A percentile compares a stretch with the other conserved stretches of the same genome.
Conservation (phyloP, 2,329 filamentous ascomycete genomes). For the Lithohypha guttulata region DNA sequence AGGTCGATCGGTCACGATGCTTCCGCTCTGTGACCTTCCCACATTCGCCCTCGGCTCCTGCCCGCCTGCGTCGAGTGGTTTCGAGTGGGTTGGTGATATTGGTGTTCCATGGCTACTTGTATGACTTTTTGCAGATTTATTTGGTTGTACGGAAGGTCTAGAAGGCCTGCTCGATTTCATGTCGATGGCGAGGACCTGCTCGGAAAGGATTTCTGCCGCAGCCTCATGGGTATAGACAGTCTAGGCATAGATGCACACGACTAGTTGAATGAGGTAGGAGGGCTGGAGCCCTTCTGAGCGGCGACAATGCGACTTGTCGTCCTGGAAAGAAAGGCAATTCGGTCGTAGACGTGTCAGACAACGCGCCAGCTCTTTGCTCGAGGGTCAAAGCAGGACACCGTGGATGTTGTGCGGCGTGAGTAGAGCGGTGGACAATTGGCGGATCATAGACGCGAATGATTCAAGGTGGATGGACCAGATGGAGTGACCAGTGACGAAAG, state of each 20-base stretch:
- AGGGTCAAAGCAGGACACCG: too few species aligned
- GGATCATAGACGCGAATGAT: too few species aligned
- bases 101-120: constrained; percentile 10
- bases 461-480: too few species aligned
- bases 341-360: too few species aligned
- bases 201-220: constrained; percentile 15
- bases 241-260: constrained; percentile 8
- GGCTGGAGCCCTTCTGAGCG: too few species aligned
- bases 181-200: constrained; percentile 14
- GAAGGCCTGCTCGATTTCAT: constrained; percentile 18
- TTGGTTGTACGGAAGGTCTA: constrained; percentile 12
- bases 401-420: too few species aligned
- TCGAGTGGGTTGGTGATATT: constrained; percentile 8
- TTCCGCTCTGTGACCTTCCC: constrained; percentile 5
- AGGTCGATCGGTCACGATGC: constrained; percentile 5
- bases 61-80: background rate
- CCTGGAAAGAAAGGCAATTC: too few species aligned
- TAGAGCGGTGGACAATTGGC: too few species aligned
- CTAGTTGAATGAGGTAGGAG: too few species aligned
- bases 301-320: too few species aligned
- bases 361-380: too few species aligned
- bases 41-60: constrained; percentile 7
- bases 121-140: background rate
- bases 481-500: constrained; percentile 2
- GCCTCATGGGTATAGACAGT: constrained; percentile 7